Conservation (phyloP, 2,329 filamentous ascomycete genomes). For the Aspergillus eucalypticola region DNA sequence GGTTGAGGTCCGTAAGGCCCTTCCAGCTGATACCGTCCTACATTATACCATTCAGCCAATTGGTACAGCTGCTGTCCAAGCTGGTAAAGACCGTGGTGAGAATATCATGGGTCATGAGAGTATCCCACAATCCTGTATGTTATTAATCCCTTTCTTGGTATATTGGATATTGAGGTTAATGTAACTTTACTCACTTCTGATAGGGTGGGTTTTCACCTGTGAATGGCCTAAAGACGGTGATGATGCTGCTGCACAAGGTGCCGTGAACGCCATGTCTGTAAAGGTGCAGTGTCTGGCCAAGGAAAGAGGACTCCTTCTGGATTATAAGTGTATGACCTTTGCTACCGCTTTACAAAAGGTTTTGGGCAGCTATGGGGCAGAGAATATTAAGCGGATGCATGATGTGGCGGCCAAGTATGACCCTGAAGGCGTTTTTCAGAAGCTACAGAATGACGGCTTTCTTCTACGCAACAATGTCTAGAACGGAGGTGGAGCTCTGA, state of each 20-base stretch:
- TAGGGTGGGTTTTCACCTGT: constrained; percentile 4
- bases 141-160: too few relatives aligned
- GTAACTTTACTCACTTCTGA: neutral
- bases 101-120: constrained; percentile 14
- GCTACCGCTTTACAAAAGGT: neutral
- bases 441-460: constrained; percentile 3
- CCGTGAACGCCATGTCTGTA: neutral
- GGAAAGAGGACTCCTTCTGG: neutral
- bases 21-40: neutral
- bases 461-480: neutral
- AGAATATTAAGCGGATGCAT: neutral
- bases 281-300: neutral
- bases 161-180: neutral
- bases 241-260: neutral
- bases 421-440: constrained; percentile 4
- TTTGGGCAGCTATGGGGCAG: neutral
- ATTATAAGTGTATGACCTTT: neutral
- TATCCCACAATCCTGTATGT: neutral
- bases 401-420: constrained; percentile 7
- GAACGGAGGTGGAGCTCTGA: too few relatives aligned
- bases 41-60: constrained; percentile 11
- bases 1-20: neutral
- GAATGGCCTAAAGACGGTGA: neutral
- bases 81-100: constrained; percentile 13
- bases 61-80: constrained; percentile 11